phyloP scores from a whole-genome alignment of 1,284 basidiomycete species.

The Pseudozyma hubeiensis region DNA sequence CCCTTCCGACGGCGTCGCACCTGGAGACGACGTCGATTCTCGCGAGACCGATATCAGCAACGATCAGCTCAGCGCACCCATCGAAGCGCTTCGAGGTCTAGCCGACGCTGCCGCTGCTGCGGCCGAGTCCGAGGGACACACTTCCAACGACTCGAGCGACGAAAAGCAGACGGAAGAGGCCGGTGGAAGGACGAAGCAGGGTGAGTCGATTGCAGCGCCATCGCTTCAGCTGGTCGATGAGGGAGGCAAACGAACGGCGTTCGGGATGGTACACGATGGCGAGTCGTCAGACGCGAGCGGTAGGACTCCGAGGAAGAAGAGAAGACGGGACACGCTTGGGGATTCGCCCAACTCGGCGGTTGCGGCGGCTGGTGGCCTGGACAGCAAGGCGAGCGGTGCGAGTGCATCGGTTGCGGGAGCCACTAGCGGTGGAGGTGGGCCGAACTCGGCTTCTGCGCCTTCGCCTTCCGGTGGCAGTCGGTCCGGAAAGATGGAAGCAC shows the following conservation, averaged over 20 bases:
- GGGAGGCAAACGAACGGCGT: constrained; percentile 21
- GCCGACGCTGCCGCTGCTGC: constrained; percentile 93
- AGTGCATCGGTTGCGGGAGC: constrained; percentile 1
- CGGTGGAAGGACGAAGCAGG: constrained; percentile 1
- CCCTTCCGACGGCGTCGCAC: constrained; percentile 20
- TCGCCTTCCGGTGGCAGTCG: constrained; percentile 25
- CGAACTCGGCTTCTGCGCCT: constrained; percentile 9
- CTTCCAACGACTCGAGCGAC: constrained; percentile 33
- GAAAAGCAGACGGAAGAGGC: constrained; percentile 18
- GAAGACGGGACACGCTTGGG: constrained; percentile 16
- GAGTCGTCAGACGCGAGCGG: constrained; percentile 4
- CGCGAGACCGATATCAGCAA: constrained; percentile 51
- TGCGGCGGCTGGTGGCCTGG: background rate
- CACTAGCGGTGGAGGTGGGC: background rate
- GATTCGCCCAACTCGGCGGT: constrained; percentile 14
- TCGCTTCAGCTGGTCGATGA: constrained; percentile 33
- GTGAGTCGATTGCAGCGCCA: constrained; percentile 6
- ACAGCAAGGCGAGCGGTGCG: constrained; percentile 13
- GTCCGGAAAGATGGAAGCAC: constrained; percentile 46
- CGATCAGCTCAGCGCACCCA: constrained; percentile 76
- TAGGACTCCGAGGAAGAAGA: constrained; percentile 28
- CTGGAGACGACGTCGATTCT: constrained; percentile 17
- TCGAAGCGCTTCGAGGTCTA: constrained; percentile 88
- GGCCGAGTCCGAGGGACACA: constrained; percentile 70
- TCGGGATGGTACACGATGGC: constrained; percentile 8